phyloP scores from a whole-genome alignment of 2,329 filamentous ascomycete genomes.

The Trichoderma atrobrunneum region DNA sequence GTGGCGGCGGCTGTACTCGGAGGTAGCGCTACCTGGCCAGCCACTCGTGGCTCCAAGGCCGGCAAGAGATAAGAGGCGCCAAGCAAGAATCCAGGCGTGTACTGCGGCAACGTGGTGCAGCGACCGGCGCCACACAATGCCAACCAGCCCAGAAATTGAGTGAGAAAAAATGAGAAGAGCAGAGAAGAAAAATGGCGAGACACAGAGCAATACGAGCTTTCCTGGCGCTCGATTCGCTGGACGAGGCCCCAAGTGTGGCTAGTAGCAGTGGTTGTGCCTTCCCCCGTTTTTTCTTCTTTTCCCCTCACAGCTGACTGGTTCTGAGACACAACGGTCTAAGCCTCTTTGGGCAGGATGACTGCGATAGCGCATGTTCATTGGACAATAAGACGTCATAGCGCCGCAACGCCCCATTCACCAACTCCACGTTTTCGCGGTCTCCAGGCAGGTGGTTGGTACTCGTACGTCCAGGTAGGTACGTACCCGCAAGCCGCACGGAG shows the following conservation, averaged over 20 bases:
- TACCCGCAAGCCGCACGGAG: neutral
- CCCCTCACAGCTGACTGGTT: conserved; percentile 2
- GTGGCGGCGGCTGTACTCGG: neutral
- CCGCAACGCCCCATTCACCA: neutral
- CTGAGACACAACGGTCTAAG: neutral
- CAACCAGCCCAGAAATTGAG: neutral
- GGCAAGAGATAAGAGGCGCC: neutral
- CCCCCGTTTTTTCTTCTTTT: neutral
- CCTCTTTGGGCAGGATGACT: conserved; percentile 9
- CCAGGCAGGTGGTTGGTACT: neutral
- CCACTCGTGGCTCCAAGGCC: conserved; percentile 3
- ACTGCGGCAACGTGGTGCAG: conserved; percentile 3
- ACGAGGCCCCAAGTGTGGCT: conserved; percentile 8
- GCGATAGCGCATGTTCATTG: neutral
- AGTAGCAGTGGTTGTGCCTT: conserved; percentile 1
- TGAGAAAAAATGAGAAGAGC: neutral
- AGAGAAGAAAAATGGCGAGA: neutral
- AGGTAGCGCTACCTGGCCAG: conserved; percentile 1
- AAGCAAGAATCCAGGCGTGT: neutral
- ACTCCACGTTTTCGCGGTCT: neutral
- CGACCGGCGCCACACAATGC: neutral
- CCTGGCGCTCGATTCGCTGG: neutral
- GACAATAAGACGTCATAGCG: neutral
- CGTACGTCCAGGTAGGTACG: neutral
- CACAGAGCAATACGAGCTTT: conserved; percentile 14